Conservation (phyloP, 805 yeast species). For the Trichomonascus vanleenenianus region DNA sequence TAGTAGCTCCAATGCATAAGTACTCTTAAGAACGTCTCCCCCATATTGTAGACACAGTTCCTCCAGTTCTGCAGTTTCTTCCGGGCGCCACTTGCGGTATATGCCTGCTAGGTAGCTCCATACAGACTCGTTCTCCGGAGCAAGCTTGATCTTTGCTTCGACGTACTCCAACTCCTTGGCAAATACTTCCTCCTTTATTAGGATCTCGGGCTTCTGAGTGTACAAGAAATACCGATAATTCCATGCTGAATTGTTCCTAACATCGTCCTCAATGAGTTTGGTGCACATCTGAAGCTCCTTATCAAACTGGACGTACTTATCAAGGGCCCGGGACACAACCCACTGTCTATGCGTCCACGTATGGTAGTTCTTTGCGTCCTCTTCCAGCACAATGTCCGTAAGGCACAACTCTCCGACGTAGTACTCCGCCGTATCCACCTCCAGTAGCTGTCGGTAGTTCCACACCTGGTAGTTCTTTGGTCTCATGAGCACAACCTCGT, state of each 20-base stretch:
- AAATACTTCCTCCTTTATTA: conserved; percentile 19
- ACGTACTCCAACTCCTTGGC: conserved; percentile 48
- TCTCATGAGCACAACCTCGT: conserved; percentile 60
- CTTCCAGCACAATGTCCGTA: conserved; percentile 57
- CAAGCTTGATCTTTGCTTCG: conserved; percentile 39
- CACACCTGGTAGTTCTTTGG: conserved; percentile 96
- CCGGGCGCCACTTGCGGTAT: conserved; percentile 25
- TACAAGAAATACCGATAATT: conserved; percentile 64
- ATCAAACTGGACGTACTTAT: conserved; percentile 37
- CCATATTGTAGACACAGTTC: conserved; percentile 41
- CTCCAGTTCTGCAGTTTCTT: conserved; percentile 35
- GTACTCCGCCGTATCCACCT: conserved; percentile 27
- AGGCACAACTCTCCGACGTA: conserved; percentile 54
- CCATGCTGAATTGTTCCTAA: conserved; percentile 92
- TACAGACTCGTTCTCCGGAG: conserved; percentile 76
- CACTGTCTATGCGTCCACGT: conserved; percentile 93
- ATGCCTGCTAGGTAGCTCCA: conserved; percentile 80
- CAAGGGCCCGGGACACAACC: conserved; percentile 36
- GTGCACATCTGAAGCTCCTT: conserved; percentile 29
- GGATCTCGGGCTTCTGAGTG: conserved; percentile 12
- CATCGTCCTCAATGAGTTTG: conserved; percentile 38
- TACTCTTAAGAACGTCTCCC: conserved; percentile 15
- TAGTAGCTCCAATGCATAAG: conserved; percentile 51
- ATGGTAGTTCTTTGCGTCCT: conserved; percentile 87
- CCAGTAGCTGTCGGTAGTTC: conserved; percentile 74